Evolutionary conservation across 306 rosid genomes (phyloP), one percentile per base, ranked within the genome.

Genomic region (Sicyos edulis): DNA sequence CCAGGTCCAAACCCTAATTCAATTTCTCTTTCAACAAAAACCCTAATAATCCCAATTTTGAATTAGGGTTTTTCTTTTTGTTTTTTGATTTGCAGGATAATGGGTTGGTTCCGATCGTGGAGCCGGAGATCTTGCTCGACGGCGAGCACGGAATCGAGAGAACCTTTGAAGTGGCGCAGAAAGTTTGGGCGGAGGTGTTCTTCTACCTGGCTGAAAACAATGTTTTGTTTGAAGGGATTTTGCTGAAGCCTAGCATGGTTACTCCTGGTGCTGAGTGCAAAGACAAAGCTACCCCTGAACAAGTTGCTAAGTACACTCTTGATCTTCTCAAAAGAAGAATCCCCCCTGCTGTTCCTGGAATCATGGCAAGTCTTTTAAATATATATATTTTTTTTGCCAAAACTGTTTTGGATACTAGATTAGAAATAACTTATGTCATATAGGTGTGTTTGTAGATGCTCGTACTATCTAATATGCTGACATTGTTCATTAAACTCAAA

Each of bases 231-330:
- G 96, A 92, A 84, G 98, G 98, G 60, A 90, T 92, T 75, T 96
- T 92, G 77, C 90, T 92, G 70, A 92, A 92, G 84, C 98, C 98
- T 17, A 92, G 98, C 74, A 92, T 92, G 98, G 98, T 92, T 57
- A 92, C 98, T 37, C 98, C 98, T 0, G 98, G 96, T 54, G 93
- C 96, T 10, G 96, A 90, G 85, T 59, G 73, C 83, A 90, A 90
- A 82, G 90, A 90, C 0, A 85, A 13, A 76, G 96, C 90, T 70
- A 73, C 89, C 73, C 98, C 98, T 57, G 34, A 79, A 42, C 75
- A 83, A 54, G 91, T 92, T 73, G 90, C 98, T 0, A 86, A 82
- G 1, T 90, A 90, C 88, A 92, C 98, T 74, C 92, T 92, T 83
- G 83, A 78, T 71, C 96, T 92, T 79, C 98, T 92, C 77, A 85